phyloP scores from a whole-genome alignment of 1,284 basidiomycete genomes.

The Microbotryomycetes sp. region DNA sequence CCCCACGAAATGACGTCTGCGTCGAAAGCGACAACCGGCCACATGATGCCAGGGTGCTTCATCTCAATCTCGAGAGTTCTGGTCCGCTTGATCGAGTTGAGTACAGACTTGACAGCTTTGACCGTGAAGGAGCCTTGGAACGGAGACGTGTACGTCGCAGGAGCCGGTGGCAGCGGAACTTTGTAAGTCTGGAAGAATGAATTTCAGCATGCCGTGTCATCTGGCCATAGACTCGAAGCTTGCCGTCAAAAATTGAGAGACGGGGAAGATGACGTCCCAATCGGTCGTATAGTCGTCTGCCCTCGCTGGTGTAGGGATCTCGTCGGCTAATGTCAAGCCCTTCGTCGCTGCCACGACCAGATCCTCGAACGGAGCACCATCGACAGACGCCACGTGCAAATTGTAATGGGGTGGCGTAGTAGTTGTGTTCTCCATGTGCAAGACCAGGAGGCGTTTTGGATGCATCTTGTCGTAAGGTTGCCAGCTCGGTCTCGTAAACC shows the following conservation, averaged over 20 bases:
- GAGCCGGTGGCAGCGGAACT: conserved; percentile 51
- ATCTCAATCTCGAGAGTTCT: conserved; percentile 65
- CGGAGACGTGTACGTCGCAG: conserved; percentile 51
- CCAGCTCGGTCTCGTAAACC: conserved; percentile 40
- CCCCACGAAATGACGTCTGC: conserved; percentile 83
- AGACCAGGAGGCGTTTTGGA: conserved; percentile 77
- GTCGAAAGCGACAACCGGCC: conserved; percentile 88
- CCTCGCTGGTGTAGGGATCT: conserved; percentile 36
- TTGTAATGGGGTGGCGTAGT: conserved; percentile 63
- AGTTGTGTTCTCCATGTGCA: conserved; percentile 71
- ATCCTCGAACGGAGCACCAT: conserved; percentile 64
- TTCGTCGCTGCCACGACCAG: conserved; percentile 58
- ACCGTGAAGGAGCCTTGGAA: conserved; percentile 55
- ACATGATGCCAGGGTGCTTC: conserved; percentile 76
- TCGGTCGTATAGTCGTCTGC: conserved; percentile 33
- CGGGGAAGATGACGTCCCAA: conserved; percentile 36
- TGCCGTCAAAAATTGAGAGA: neutral
- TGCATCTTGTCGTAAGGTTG: conserved; percentile 73
- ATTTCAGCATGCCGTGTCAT: conserved; percentile 1
- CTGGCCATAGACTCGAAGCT: neutral
- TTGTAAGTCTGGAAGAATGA: conserved; percentile 69
- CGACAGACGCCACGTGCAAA: conserved; percentile 75
- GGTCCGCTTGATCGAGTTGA: conserved; percentile 56
- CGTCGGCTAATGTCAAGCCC: conserved; percentile 50
- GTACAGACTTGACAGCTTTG: conserved; percentile 53